Percentiles rank a stretch among this genome's conserved stretches.
Conservation (phyloP, 1,284 basidiomycete species). For the Ceratobasidium sp. region DNA sequence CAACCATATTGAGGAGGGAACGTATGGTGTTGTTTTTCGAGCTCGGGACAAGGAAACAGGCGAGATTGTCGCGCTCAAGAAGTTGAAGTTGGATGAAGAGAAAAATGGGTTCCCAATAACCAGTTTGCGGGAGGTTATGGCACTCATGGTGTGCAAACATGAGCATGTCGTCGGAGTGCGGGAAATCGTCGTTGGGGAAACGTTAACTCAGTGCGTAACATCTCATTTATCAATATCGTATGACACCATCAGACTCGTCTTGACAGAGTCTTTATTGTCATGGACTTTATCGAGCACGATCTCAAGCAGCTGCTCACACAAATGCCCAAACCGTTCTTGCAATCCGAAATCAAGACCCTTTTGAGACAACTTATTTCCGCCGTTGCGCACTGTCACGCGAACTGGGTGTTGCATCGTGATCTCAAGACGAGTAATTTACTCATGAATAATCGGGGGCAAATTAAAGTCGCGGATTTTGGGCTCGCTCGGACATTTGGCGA, state of each 20-base stretch:
- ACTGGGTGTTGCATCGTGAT: conserved; percentile 96
- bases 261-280: conserved; percentile 96
- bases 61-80: conserved; percentile 97
- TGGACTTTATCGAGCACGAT: conserved; percentile 99
- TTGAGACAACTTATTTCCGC: conserved; percentile 95
- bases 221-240: conserved; percentile 42
- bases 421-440: conserved; percentile 99
- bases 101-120: conserved; percentile 99
- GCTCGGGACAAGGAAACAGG: conserved; percentile 94
- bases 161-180: conserved; percentile 96
- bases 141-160: conserved; percentile 91
- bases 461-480: conserved; percentile 98
- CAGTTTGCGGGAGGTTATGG: conserved; percentile 93
- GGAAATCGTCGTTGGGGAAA: conserved; percentile 99
- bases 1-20: conserved; percentile 99
- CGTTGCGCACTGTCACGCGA: conserved; percentile 93
- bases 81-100: conserved; percentile 97
- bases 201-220: conserved; percentile 93
- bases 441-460: conserved; percentile 91
- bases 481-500: conserved; percentile 98
- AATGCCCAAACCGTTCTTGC: conserved; percentile 84
- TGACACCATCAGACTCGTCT: background rate
- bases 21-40: conserved; percentile 97
- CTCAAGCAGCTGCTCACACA: conserved; percentile 95
- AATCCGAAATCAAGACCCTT: conserved; percentile 94